phyloP scores from a whole-genome alignment of 495 filamentous ascomycete species.

The Aspergillus carlsbadensis region DNA sequence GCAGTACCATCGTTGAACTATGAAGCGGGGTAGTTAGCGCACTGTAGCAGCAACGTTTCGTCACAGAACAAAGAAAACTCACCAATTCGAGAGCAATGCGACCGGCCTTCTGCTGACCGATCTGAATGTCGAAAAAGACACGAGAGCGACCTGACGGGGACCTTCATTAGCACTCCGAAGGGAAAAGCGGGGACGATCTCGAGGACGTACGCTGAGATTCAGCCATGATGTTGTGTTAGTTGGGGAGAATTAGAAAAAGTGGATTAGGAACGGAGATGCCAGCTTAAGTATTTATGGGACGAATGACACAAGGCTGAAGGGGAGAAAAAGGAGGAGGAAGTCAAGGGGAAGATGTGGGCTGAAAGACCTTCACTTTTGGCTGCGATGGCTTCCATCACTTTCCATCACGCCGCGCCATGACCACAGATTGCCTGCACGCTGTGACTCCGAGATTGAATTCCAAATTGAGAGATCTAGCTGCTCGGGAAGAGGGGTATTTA shows the following conservation, averaged over 20 bases:
- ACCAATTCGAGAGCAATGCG: slow-evolving; percentile 82
- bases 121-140: slow-evolving; percentile 87
- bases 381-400: slow-evolving; percentile 50
- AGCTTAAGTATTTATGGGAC: slow-evolving; percentile 5
- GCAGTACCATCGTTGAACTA: slow-evolving; percentile 72
- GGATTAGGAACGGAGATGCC: neutral
- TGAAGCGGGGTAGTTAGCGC: slow-evolving; percentile 19
- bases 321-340: slow-evolving; percentile 11
- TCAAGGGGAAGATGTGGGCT: slow-evolving; percentile 17
- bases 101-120: slow-evolving; percentile 67
- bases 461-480: neutral
- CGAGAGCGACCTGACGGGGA: slow-evolving; percentile 54
- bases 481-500: neutral
- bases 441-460: neutral
- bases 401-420: slow-evolving; percentile 1
- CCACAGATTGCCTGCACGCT: neutral
- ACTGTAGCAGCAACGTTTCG: neutral
- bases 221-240: slow-evolving; percentile 30
- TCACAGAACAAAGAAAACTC: slow-evolving; percentile 25
- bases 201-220: slow-evolving; percentile 35
- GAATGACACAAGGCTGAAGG: slow-evolving; percentile 9
- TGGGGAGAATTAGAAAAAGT: slow-evolving; percentile 10
- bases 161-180: slow-evolving; percentile 18
- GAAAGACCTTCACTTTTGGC: slow-evolving; percentile 18
- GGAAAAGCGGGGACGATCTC: slow-evolving; percentile 22